Evolutionary conservation across 2,329 filamentous ascomycete genomes (phyloP), one percentile per base, ranked within the genome.

Genomic region (Ceratocystis huliohia): DNA sequence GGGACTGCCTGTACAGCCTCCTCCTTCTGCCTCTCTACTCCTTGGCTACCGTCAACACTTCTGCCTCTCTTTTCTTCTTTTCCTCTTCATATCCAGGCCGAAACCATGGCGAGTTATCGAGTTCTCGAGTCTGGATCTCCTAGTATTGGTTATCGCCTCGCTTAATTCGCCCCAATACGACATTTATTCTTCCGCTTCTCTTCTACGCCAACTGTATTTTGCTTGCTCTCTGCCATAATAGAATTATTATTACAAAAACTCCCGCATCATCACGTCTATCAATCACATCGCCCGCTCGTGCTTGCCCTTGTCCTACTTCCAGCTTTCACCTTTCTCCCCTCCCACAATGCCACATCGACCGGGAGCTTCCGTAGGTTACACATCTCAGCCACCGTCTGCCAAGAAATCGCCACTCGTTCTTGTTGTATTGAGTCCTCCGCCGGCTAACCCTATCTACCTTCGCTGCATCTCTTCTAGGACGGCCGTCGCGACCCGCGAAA

Each of bases 261-360:
- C 53, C 53, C 53, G 30, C 53, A 33, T 25, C 48, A 53, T 33
- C 53, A 57, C 53, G 25, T 30, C 53, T 17, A 28, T 33, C 53
- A n/a, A 17, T 57, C 53, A 17, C 22, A 57, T 25, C 53, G 53
- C 15, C 53, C 53, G 53, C 53, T 33, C 20, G 48, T 53, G n/a
- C 13, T 22, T 50, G 44, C 25, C 45, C 25, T 22, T 33, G 41
- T 63, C 28, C 22, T 28, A 15, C 44, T 28, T 2, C 4, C 15
- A 15, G 37, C 37, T 41, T 17, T 25, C 1, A 15, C 8, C 15
- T 5, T 41, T 41, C 3, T 28, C 53, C n/a, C 15, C 20, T 13
- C 37, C 17, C 64, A 59, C 44, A 28, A 65, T 65, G 64, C 64
- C 64, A 59, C 56, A 59, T 65, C 64, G 64, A 7, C 53, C 50